Evolutionary conservation across 495 filamentous ascomycete genomes (phyloP), one percentile per base, ranked within the genome.

Genomic region (Podospora fimiseda): DNA sequence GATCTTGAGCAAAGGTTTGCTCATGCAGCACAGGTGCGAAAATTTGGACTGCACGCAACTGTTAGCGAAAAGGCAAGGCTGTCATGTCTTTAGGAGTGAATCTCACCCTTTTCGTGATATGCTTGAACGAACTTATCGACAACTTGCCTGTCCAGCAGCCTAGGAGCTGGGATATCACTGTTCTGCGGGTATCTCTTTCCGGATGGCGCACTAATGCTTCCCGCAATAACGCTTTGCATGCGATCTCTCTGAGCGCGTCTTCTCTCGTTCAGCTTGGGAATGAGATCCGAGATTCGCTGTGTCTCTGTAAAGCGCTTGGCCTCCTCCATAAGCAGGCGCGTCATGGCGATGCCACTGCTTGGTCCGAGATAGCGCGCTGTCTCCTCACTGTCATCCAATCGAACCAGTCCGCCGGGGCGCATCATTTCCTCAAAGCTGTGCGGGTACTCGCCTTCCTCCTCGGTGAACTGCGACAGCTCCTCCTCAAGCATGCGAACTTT

Each of bases 341-440:
- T 92, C 71, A 97, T 92, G 55, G 88, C 89, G 64, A 95, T 92
- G 53, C 92, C 92, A 65, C 92, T 96, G 9, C 89, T 92, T 9
- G 92, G 84, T 0, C 92, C 92, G 11, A 97, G 76, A 60, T 90
- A 97, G 52, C 90, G 84, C 9, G 89, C 76, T 14, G 79, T 80
- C 65, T 93, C 90, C 59, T 93, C 87, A 42, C 84, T 82, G 54
- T 90, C 85, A 51, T 83, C 79, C 43, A 96, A 82, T 16, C 81
- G 83, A 51, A 96, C 89, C 53, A 90, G 76, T 27, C 89, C 90
- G 40, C 87, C 87, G 9, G 83, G 85, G 7, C 88, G 85, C 43
- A 95, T 82, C 65, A 94, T 85, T 50, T 88, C 79, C 68, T 94
- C 90, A 15, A 82, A 81, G 66, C 85, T 82, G 55, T 75, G 69